Base-by-base conservation (phyloP, 164 flowering plant species). In the Sedum album region DNA sequence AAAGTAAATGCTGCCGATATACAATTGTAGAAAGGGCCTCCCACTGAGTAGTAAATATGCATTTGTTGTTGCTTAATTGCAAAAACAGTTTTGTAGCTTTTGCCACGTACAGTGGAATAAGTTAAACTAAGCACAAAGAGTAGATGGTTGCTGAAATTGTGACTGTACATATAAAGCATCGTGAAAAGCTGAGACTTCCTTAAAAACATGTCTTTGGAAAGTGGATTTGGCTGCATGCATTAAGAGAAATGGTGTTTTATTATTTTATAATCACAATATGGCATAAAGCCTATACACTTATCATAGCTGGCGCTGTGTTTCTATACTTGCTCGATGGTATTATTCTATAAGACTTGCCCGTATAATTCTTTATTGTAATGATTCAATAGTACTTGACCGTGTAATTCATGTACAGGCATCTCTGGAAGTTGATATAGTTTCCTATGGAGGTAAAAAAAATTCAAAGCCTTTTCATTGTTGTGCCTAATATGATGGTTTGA, bases 361-460 rank as follows among this genome's bases (percentile, higher is more conserved):
- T 11, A 36, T 60, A 67, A 75, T 55, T 44, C 5, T n/a, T n/a
- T n/a, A n/a, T n/a, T n/a, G n/a, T n/a, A 15, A 68, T 8, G 57
- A 25, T 35, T 26, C 6, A 18, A 21, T 21, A 20, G 26, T 51
- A 51, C 9, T 21, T 31, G 31, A 30, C 26, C 67, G 26, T 11
- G 28, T 60, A 67, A 75, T 55, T 44, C 5, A 67, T n/a, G 69
- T 83, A 76, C 85, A 93, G 98, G 87, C 91, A 53, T 72, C 62
- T 67, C 67, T 93, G 11, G 82, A 89, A 70, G 98, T 93, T 63
- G 97, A 93, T 68, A 77, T 93, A 78, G 95, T 93, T 76, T 96
- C 91, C 28, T 91, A 91, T 78, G 96, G 91, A 88, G 98, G 98
- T 93, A 7, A 81, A 31, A 7, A 28, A 64, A 31, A 53, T 36